Base-by-base conservation (phyloP, 2,329 filamentous ascomycete genomes). In the Stachybotrys chartarum region DNA sequence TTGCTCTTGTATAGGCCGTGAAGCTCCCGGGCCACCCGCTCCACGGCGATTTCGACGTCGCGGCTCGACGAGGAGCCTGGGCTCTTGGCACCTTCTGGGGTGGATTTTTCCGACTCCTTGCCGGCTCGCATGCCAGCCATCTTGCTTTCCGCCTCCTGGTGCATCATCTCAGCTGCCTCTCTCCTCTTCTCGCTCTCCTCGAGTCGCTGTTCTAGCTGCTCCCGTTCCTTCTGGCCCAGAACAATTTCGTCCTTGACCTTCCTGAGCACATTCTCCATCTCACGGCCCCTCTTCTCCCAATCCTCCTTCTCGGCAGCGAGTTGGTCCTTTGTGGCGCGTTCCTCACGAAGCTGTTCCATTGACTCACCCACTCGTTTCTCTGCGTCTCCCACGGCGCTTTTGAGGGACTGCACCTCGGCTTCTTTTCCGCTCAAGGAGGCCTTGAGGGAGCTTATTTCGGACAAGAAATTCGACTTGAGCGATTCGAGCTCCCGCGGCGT, bases 1-100 rank as follows among this genome's bases (percentile, higher is more conserved):
- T 99, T 99, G 68, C 88, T 86, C 76, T 97, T 97, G 81, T 99
- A 99, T 11, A 96, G 80, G 0, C 87, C 81, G 69, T 99, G 94
- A 46, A 99, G 80, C 68, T 99, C 94, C 32, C 91, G 83, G n/a
- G 93, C 92, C 46, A 97, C 91, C 61, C 92, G 91, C 72, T 96
- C 91, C 24, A 93, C 88, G 1, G 88, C 88, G 49, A 89, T 79
- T 66, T 97, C 92, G 52, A 96, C 88, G 60, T 96, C 91, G 61
- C 75, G 68, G 63, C 74, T 70, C 57, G 70, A 63, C 54, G 69
- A 60, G 31, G 61, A 56, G 30, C 57, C 59, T 30, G 67, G 58
- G 51, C 61, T 68, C 61, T 66, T 73, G 24, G 64, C 56, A 59
- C 73, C 75, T n/a, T 74, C 72, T 5, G 75, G 70, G 0, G 75